A percentile compares a stretch with the other conserved stretches of the same genome.
These are phyloP conservation scores for Coemansia biformis DNA, from an alignment of 192 early-diverging fungal genomes.

Conservation along the genomic window DNA sequence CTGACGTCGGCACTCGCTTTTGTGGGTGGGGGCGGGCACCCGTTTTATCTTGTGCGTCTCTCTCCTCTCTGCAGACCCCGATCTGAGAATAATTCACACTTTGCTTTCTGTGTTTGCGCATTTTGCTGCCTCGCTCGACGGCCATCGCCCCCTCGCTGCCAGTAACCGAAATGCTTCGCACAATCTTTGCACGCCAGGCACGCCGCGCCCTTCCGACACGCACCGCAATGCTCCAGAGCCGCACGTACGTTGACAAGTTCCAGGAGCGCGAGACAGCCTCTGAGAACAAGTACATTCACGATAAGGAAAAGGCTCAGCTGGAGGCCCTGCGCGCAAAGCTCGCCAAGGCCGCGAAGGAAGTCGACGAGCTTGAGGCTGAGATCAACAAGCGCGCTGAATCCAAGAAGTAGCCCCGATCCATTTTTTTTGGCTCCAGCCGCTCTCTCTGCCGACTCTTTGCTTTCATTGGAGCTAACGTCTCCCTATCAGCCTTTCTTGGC, in stretches of 20 bases:
- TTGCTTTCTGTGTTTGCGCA: too few relatives aligned
- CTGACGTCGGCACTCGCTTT: too few relatives aligned
- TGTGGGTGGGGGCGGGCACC: too few relatives aligned
- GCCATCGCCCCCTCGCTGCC: too few relatives aligned
- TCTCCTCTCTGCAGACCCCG: too few relatives aligned
- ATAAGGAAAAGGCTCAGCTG: conserved; percentile 38
- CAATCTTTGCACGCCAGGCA: conserved; percentile 22
- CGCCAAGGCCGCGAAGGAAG: conserved; percentile 25
- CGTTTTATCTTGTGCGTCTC: too few relatives aligned
- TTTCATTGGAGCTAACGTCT: too few relatives aligned
- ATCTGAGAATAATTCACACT: too few relatives aligned
- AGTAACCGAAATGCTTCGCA: conserved; percentile 40
- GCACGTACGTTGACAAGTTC: conserved; percentile 36
- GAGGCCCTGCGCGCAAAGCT: conserved; percentile 31
- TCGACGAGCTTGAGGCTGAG: conserved; percentile 27
- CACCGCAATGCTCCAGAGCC: conserved; percentile 9
- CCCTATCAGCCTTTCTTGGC: too few relatives aligned
- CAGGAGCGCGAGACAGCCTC: conserved; percentile 44
- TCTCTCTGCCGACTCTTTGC: too few relatives aligned
- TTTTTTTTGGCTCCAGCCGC: too few relatives aligned
- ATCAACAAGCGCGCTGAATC: conserved; percentile 17
- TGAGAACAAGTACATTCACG: conserved; percentile 50
- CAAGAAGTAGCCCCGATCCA: background rate
- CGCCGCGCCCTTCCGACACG: conserved; percentile 6
- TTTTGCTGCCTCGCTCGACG: too few relatives aligned